Base-by-base conservation (phyloP, 1,284 basidiomycete genomes). In the Acaromyces ingoldii region DNA sequence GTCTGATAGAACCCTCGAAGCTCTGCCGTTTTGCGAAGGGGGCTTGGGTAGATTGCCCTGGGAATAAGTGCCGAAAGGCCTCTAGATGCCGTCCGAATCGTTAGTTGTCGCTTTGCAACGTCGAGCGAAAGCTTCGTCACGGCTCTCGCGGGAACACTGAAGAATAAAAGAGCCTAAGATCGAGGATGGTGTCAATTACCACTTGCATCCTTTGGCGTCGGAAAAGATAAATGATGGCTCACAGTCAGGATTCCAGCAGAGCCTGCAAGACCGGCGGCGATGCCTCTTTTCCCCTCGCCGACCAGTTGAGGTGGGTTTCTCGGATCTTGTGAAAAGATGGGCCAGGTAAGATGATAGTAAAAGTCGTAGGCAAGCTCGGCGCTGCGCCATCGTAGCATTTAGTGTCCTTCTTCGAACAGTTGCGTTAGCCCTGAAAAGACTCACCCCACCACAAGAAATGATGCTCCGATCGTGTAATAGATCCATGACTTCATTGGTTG, bases 311-410 rank as follows among this genome's bases (percentile, higher is more conserved):
- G 42, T 15, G 13, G 17, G 34, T 4, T 5, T 21, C 34, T 45
- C 11, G 42, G 42, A 45, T 45, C 42, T 45, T 45, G 30, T 22
- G 28, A 28, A 17, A 13, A 22, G 6, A 45, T 19, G 17, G 42
- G 42, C 42, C 42, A 45, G 24, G 6, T 33, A 15, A 45, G 34
- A 17, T 45, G 42, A 30, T 45, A 6, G 24, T 45, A 45, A 25
- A 45, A n/a, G 24, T 29, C 25, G 26, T 28, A 29, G 34, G 42
- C 22, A 6, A 30, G 26, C 34, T 45, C 42, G 34, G 34, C 3
- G 19, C 28, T 22, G 6, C n/a, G n/a, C n/a, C n/a, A n/a, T n/a
- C n/a, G n/a, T n/a, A n/a, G n/a, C n/a, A n/a, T n/a, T n/a, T n/a
- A n/a, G n/a, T n/a, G n/a, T n/a, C n/a, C n/a, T n/a, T n/a, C n/a